Evolutionary conservation across 2,329 filamentous ascomycete genomes (phyloP), one percentile per base, ranked within the genome.

Genomic region (Curvularia spicifera): DNA sequence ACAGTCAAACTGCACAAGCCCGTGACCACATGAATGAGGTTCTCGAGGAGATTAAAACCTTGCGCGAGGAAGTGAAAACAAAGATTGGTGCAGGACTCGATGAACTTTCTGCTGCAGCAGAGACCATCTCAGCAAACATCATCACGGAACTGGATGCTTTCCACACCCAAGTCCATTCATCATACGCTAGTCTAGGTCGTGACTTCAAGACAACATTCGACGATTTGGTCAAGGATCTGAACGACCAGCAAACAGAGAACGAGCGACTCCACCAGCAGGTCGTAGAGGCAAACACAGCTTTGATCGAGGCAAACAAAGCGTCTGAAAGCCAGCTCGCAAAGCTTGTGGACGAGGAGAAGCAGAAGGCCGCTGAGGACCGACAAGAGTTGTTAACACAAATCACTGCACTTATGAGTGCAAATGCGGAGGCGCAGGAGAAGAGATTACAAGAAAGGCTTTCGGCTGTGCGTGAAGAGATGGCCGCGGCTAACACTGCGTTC

Each of bases 121-220:
- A 94, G 77, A 88, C 90, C 54, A 97, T 98, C 61, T 92, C 93
- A 0, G 90, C 89, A 12, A 94, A 96, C 68, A 93, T 98, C 47
- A 86, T 97, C 58, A 89, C 85, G 57, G 94, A 98, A 76, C 84
- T 99, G 59, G 85, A 87, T 31, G 84, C 85, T n/a, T 96, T 98
- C 70, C 92, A 97, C 75, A 85, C 83, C 49, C 88, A 88, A 75
- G 84, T 98, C 29, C 92, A 96, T 69, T 80, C 86, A 12, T 97
- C 94, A 0, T 97, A 97, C 75, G 90, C 88, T 65, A 84, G 86
- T 1, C 84, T 98, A 1, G 93, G 93, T 8, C 88, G 89, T 59
- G 93, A 98, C 66, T 93, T 97, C 80, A 96, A 94, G 74, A 80
- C 81, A 5, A 85, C 94, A 24, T 97, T 98, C 66, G 92, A 97